Percentiles rank a stretch among this genome's conserved stretches.
phyloP scores from a whole-genome alignment of 306 rosid genomes.

The Sesbania bispinosa region DNA sequence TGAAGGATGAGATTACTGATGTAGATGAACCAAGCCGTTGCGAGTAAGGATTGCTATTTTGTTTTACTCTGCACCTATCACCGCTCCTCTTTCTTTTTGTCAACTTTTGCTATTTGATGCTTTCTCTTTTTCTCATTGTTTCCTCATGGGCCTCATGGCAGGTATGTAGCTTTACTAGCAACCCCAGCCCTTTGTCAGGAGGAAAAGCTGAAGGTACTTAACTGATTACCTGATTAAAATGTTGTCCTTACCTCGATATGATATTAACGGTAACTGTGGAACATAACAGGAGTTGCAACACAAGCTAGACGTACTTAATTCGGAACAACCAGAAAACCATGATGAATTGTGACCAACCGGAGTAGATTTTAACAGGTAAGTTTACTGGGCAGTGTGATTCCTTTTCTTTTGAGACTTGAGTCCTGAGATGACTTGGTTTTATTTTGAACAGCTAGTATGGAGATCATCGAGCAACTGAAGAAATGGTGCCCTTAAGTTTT shows the following conservation, averaged over 20 bases:
- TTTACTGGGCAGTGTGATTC: constrained; percentile 22
- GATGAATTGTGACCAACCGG: constrained; percentile 66
- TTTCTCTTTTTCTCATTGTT: constrained; percentile 21
- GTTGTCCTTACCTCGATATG: constrained; percentile 18
- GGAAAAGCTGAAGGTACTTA: constrained; percentile 76
- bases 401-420: constrained; percentile 16
- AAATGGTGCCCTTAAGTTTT: constrained; percentile 22
- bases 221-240: background rate
- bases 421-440: constrained; percentile 18
- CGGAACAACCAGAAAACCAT: constrained; percentile 56
- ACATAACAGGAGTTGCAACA: constrained; percentile 72
- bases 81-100: background rate
- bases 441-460: constrained; percentile 33
- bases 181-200: constrained; percentile 80
- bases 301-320: constrained; percentile 68
- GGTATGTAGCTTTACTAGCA: constrained; percentile 81
- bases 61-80: background rate
- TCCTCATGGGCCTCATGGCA: constrained; percentile 37
- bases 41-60: constrained; percentile 62
- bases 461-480: constrained; percentile 30
- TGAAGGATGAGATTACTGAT: constrained; percentile 79
- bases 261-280: constrained; percentile 20
- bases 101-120: background rate
- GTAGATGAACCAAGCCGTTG: constrained; percentile 98
- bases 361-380: constrained; percentile 18